phyloP scores from a whole-genome alignment of 257 asterid species.

The Solanum ossicruentum region DNA sequence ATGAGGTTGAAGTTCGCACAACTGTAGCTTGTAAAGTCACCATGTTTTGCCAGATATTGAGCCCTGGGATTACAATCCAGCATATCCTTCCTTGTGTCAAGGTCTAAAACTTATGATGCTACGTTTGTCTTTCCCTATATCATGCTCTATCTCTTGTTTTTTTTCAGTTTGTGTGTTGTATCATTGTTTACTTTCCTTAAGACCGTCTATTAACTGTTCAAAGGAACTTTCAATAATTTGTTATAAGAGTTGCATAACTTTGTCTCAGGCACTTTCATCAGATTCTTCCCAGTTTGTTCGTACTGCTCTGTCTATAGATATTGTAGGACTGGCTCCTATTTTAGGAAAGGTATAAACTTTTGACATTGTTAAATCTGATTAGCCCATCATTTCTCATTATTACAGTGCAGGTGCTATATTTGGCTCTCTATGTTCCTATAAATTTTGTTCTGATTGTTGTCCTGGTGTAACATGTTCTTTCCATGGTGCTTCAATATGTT shows the following conservation, averaged over 20 bases:
- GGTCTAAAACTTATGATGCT: constrained; percentile 6
- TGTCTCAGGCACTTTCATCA: constrained; percentile 13
- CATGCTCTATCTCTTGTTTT: background rate
- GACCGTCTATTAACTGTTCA: background rate
- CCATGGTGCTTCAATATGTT: background rate
- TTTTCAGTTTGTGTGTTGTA: background rate
- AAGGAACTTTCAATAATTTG: background rate
- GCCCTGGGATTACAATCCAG: constrained; percentile 19
- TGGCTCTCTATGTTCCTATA: background rate
- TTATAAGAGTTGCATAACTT: background rate
- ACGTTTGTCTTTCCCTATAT: background rate
- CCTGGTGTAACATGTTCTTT: background rate
- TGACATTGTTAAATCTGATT: background rate
- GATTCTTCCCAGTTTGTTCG: constrained; percentile 22
- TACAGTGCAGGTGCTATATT: background rate
- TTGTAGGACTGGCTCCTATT: constrained; percentile 30
- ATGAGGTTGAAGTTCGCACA: constrained; percentile 24
- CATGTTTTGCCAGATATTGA: constrained; percentile 17
- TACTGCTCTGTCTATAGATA: constrained; percentile 25
- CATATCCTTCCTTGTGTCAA: constrained; percentile 26
- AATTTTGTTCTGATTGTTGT: background rate
- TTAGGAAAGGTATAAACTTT: constrained; percentile 15
- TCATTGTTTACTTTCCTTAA: background rate
- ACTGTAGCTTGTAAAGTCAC: constrained; percentile 26
- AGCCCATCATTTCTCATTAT: background rate